These are phyloP conservation scores for Trichoderma citrinoviride DNA, from an alignment of 2,329 filamentous ascomycete species.

Conservation along the genomic window DNA sequence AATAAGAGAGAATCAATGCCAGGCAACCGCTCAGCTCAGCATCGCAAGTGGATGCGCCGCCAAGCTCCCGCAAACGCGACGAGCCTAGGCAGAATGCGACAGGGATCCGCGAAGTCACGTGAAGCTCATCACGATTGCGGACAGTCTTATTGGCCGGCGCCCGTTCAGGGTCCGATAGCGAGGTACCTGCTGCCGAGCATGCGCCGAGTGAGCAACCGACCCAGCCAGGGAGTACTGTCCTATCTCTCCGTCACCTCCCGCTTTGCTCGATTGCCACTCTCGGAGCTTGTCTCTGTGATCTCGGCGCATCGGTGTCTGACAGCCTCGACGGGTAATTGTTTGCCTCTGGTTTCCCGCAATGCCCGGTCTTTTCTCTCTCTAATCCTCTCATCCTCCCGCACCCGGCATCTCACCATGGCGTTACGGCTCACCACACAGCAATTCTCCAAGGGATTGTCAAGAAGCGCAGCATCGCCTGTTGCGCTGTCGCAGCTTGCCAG, in stretches of 20 bases:
- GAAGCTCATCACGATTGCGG: conserved; percentile 26
- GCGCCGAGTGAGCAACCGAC: neutral
- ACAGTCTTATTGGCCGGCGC: conserved; percentile 30
- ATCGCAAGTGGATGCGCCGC: conserved; percentile 19
- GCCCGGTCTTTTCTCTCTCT: neutral
- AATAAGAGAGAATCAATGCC: neutral
- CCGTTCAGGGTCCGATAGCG: conserved; percentile 1
- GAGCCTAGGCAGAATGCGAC: conserved; percentile 26
- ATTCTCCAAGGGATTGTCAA: conserved; percentile 31
- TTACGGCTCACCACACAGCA: conserved; percentile 33
- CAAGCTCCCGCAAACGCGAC: conserved; percentile 35
- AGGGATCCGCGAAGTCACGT: conserved; percentile 35
- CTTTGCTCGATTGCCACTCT: conserved; percentile 15
- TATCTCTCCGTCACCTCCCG: neutral
- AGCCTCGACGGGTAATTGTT: neutral
- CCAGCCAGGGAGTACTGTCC: neutral
- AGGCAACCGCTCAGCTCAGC: conserved; percentile 3
- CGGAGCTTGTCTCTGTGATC: conserved; percentile 18
- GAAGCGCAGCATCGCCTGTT: conserved; percentile 30
- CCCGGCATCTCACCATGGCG: conserved; percentile 31
- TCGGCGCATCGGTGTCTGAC: conserved; percentile 20
- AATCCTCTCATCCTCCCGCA: neutral
- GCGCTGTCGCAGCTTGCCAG: conserved; percentile 32
- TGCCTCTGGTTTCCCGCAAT: neutral
- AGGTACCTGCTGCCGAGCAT: conserved; percentile 19